Base-by-base conservation (phyloP, 305 asterid species). In the Stenogyne calaminthoides region DNA sequence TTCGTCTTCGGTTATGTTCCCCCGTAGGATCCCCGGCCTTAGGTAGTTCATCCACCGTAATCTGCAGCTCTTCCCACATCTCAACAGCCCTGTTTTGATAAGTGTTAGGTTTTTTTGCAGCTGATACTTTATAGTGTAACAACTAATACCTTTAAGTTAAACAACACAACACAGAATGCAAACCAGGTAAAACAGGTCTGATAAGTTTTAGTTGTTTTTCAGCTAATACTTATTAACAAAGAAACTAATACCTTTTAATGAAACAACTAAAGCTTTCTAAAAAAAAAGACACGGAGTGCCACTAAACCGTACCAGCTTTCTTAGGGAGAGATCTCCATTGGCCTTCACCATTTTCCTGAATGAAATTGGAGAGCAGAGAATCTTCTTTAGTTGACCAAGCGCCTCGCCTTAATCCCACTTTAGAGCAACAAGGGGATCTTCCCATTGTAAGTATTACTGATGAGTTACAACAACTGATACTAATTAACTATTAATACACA, bases 51-150 rank as follows among this genome's bases (percentile, higher is more conserved):
- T 83, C 94, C 93, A 88, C 70, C 94, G 61, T 54, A 88, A 19
- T 34, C 94, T 71, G 79, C 91, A 86, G 72, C 91, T 84, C 84
- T 86, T 86, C 16, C 94, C 90, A 15, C 91, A 88, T 63, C 91
- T 83, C 72, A 88, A 56, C 1, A 86, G 54, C 74, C 88, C 93
- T 87, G 42, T 44, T 32, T 32, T 32, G 1, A 4, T 32, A 32
- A 32, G 7, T 32, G 0, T 32, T 32, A 32, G 32, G 1, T 27
- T 2, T 5, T 25, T 32, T 32, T 32, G 7, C 7, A 32, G 36
- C 7, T 2, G 2, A 29, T 1, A n/a, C n/a, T n/a, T n/a, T n/a
- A n/a, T n/a, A n/a, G n/a, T n/a, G n/a, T n/a, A 29, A 29, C 34
- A 29, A 29, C 34, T 29, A 4, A 32, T 32, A 32, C 36, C 7